phyloP scores from a whole-genome alignment of 257 asterid genomes.

The Jacaranda copaia region DNA sequence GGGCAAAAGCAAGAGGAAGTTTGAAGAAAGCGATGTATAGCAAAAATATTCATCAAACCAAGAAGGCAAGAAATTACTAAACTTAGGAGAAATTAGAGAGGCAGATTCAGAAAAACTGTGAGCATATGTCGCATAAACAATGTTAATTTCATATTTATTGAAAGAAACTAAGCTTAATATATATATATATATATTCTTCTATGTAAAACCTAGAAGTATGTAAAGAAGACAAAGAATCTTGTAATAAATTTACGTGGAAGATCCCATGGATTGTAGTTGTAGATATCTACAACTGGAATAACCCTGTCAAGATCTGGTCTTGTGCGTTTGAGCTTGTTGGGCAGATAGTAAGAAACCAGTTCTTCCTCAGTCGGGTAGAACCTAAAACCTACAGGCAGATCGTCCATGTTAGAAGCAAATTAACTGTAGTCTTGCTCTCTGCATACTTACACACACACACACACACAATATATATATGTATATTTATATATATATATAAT shows the following conservation, averaged over 20 bases:
- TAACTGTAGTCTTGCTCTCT: neutral
- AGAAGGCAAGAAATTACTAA: neutral
- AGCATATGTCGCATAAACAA: neutral
- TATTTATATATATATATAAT: too few species aligned
- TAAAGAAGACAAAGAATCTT: neutral
- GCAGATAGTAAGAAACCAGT: constrained; percentile 57
- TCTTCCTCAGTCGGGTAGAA: constrained; percentile 74
- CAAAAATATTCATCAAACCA: neutral
- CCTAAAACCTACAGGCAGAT: constrained; percentile 56
- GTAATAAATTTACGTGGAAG: constrained; percentile 54
- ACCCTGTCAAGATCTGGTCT: constrained; percentile 46
- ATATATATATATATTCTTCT: too few species aligned
- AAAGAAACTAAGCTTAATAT: neutral
- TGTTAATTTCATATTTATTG: neutral
- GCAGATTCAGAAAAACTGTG: neutral
- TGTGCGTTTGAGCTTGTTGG: constrained; percentile 51
- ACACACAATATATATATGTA: too few species aligned
- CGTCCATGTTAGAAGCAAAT: constrained; percentile 30
- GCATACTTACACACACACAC: neutral
- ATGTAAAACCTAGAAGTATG: neutral
- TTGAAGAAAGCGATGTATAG: neutral
- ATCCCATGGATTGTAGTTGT: constrained; percentile 63
- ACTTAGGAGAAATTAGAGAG: neutral
- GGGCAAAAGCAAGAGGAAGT: neutral
- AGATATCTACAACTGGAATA: constrained; percentile 60